phyloP scores from a whole-genome alignment of 1,284 basidiomycete genomes.

The Moesziomyces aphidis region DNA sequence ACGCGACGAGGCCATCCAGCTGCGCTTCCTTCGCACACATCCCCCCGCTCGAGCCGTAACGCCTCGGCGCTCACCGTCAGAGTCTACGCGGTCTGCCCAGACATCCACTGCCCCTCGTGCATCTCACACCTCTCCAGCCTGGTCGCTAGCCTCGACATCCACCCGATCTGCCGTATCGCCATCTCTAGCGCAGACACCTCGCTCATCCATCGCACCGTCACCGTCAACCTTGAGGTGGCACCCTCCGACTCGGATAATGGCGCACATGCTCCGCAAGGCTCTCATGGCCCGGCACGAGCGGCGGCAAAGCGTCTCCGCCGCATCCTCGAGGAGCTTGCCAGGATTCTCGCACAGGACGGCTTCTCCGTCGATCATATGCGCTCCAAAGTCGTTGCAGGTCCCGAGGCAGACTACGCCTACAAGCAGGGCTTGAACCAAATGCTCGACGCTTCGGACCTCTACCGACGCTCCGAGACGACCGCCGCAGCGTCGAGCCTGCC shows the following conservation, averaged over 20 bases:
- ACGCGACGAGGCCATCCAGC: slow-evolving; percentile 1
- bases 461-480: background rate
- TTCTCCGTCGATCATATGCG: slow-evolving; percentile 45
- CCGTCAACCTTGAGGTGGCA: slow-evolving; percentile 50
- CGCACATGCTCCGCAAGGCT: slow-evolving; percentile 3
- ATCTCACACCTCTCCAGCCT: slow-evolving; percentile 67
- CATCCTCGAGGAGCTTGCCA: slow-evolving; percentile 25
- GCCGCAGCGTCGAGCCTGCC: slow-evolving; percentile 10
- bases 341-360: slow-evolving; percentile 35
- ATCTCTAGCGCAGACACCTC: slow-evolving; percentile 62
- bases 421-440: slow-evolving; percentile 24
- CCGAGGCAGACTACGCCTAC: slow-evolving; percentile 5
- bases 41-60: background rate
- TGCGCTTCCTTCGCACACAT: slow-evolving; percentile 5
- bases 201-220: slow-evolving; percentile 66
- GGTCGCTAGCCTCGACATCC: slow-evolving; percentile 45
- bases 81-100: slow-evolving; percentile 31
- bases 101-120: slow-evolving; percentile 69
- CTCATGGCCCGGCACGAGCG: slow-evolving; percentile 4
- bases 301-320: slow-evolving; percentile 29
- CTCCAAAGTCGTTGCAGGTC: slow-evolving; percentile 8
- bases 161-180: slow-evolving; percentile 7
- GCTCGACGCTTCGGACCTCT: slow-evolving; percentile 18
- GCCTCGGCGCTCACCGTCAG: slow-evolving; percentile 15
- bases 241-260: slow-evolving; percentile 29